Base-by-base conservation (phyloP, 108 stramenopile species). In the Nannochloropsis salina region DNA sequence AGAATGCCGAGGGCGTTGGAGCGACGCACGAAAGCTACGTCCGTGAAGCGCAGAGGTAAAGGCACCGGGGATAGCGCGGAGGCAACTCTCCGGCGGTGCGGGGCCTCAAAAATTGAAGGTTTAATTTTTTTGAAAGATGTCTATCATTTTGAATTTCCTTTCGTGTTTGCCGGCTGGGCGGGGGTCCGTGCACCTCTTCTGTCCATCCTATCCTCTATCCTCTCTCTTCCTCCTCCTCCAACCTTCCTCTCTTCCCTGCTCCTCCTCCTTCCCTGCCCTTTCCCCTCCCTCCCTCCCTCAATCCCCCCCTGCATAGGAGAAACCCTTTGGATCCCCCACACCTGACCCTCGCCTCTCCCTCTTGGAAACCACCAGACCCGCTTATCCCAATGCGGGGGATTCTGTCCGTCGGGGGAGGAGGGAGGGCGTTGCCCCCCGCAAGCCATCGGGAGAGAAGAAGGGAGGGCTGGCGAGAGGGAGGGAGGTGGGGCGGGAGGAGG, bases 161-260 rank as follows among this genome's bases (percentile, higher is more conserved):
- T n/a, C n/a, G n/a, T n/a, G n/a, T n/a, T n/a, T n/a, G n/a, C n/a
- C n/a, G n/a, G n/a, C n/a, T n/a, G n/a, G n/a, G n/a, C n/a, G n/a
- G n/a, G n/a, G n/a, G n/a, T n/a, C n/a, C n/a, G n/a, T n/a, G n/a
- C n/a, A n/a, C n/a, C n/a, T n/a, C n/a, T n/a, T n/a, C n/a, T n/a
- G n/a, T n/a, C n/a, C n/a, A n/a, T n/a, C n/a, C n/a, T n/a, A n/a
- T n/a, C 61, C 5, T 74, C 61, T 4, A 2, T n/a, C n/a, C 5
- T n/a, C n/a, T n/a, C 61, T 74, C 61, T n/a, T 74, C 61, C 61
- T 74, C 61, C 61, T 74, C 61, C 61, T 74, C 61, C 61, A n/a
- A 74, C 61, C 61, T 74, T 74, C 61, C 15, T 74, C 15, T 5
- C 20, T 74, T 5, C 4, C 20, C 61, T 74, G 61, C 5, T 15